Base-by-base conservation (phyloP, 2,329 filamentous ascomycete genomes). In the Pestalotiopsis sp. region DNA sequence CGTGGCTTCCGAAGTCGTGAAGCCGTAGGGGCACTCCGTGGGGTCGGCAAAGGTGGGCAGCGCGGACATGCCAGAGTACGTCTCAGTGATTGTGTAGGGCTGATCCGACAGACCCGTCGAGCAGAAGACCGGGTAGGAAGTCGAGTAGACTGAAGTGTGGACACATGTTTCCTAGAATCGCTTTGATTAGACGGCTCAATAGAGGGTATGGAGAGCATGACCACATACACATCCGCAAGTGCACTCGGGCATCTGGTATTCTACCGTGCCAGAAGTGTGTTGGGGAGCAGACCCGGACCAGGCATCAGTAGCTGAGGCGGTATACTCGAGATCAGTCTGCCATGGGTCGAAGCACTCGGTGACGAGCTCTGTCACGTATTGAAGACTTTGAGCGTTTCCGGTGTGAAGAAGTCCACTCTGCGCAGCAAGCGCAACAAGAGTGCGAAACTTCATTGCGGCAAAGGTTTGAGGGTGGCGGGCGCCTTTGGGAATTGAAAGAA, bases 111-210 rank as follows among this genome's bases (percentile, higher is more conserved):
- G n/a, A 13, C 57, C 57, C 17, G 57, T 59, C 17, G 57, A 36
- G 57, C 57, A 59, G 27, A 59, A 36, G 23, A 59, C 17, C 17
- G 57, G 57, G 25, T 59, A 59, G 17, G 17, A 17, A 20, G 57
- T 59, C n/a, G 57, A 27, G 57, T 59, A 59, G 27, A 59, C 57
- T 7, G n/a, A 23, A 14, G 57, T 59, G 57, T 25, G 23, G 20
- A 23, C 14, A 17, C 57, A 59, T n/a, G 57, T 23, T 59, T 12
- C 20, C 69, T 59, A 60, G 71, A 75, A 66, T 67, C 27, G 6
- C 27, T 31, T 9, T 2, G 7, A 6, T 31, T 31, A 31, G 27
- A 23, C 23, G 23, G 23, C 23, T 23, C 3, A 23, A 23, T 23
- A 23, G 23, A 23, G 23, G 23, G 13, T n/a, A 49, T n/a, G 41